phyloP scores from a whole-genome alignment of 148 eudicot genomes.

The Chenopodium suecicum region DNA sequence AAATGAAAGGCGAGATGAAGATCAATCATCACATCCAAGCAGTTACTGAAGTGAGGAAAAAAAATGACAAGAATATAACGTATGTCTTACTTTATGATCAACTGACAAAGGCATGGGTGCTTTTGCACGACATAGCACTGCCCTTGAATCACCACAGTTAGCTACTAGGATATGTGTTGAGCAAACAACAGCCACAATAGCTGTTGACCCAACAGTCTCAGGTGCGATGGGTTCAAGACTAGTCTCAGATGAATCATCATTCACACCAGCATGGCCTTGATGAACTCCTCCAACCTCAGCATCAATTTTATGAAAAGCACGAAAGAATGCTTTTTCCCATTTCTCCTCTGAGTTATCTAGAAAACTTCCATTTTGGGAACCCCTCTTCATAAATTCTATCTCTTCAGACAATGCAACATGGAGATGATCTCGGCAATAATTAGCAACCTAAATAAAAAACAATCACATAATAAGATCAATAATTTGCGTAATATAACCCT shows the following conservation, averaged over 20 bases:
- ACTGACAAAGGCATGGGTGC: conserved; percentile 48
- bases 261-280: conserved; percentile 16
- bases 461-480: background rate
- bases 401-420: conserved; percentile 46
- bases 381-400: conserved; percentile 33
- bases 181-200: no score
- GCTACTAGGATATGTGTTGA: no score
- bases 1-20: background rate
- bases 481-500: background rate
- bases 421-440: conserved; percentile 51
- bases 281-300: conserved; percentile 44
- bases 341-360: conserved; percentile 27
- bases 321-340: conserved; percentile 42
- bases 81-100: conserved; percentile 52
- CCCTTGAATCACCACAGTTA: conserved; percentile 22
- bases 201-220: no score
- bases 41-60: background rate
- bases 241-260: conserved; percentile 17
- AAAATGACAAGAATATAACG: background rate
- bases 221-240: conserved; percentile 37
- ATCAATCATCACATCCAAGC: conserved; percentile 35
- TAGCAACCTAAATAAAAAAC: conserved; percentile 38
- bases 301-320: conserved; percentile 47
- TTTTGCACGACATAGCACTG: conserved; percentile 60
- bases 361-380: conserved; percentile 18